phyloP scores from a whole-genome alignment of 1,284 basidiomycete species.

The Vanrija sp. region DNA sequence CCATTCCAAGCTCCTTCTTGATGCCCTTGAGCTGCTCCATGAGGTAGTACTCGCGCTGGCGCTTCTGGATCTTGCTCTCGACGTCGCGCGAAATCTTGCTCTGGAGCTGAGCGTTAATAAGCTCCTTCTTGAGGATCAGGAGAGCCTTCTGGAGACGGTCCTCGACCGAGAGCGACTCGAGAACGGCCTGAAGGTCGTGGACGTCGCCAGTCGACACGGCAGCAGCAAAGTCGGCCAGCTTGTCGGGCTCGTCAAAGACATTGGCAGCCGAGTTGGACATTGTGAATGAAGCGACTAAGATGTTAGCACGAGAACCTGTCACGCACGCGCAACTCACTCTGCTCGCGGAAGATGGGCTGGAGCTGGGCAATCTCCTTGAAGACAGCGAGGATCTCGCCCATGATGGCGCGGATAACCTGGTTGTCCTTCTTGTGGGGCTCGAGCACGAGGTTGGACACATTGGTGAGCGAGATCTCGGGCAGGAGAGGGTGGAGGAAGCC shows the following conservation, averaged over 20 bases:
- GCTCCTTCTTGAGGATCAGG: constrained; percentile 93
- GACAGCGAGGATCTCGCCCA: constrained; percentile 93
- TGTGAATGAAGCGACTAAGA: constrained; percentile 63
- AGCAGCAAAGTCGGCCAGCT: constrained; percentile 95
- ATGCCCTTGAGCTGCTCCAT: constrained; percentile 99
- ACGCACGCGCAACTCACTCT: constrained; percentile 53
- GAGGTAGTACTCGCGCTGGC: constrained; percentile 95
- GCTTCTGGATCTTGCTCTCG: constrained; percentile 93
- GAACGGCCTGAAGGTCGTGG: constrained; percentile 85
- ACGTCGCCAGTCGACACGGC: constrained; percentile 91
- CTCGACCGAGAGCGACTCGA: constrained; percentile 81
- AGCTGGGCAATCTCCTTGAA: constrained; percentile 99
- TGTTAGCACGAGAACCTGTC: not conserved
- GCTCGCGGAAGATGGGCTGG: constrained; percentile 96
- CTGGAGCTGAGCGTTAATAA: constrained; percentile 95
- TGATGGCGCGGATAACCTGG: constrained; percentile 91
- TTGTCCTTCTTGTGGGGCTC: constrained; percentile 88
- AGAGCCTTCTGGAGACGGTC: constrained; percentile 88
- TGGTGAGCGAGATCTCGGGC: constrained; percentile 83
- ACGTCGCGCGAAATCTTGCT: constrained; percentile 92
- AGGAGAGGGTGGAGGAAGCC: constrained; percentile 73
- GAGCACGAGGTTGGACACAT: constrained; percentile 77
- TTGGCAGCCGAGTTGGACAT: constrained; percentile 95
- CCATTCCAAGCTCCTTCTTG: constrained; percentile 97
- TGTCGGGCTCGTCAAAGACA: constrained; percentile 97